Evolutionary conservation across 345 rosid species (phyloP), one percentile per base, ranked within the genome.

Genomic region (Pugionium cornutum): DNA sequence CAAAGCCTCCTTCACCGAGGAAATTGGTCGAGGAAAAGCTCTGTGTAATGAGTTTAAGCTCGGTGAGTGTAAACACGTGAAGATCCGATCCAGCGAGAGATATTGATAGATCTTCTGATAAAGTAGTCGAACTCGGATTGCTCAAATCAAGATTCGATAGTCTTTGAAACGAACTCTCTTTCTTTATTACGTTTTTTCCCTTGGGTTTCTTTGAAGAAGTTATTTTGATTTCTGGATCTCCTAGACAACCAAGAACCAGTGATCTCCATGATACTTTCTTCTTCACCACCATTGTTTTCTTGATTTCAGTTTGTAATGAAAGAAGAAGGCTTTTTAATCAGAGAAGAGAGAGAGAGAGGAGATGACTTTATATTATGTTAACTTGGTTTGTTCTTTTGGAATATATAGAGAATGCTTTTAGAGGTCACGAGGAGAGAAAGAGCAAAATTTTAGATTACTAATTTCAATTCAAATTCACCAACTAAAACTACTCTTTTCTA

Each of bases 1-100:
- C 98, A 26, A 91, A 91, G 66, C 98, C 98, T 31, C 98, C 98
- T 75, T 87, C 95, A 0, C 98, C 98, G 0, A 91, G 67, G 49
- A 91, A 87, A 68, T 84, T 91, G 6, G 80, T 73, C 0, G 90
- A 74, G 0, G 98, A 83, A 55, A 85, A 91, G 80, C 75, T 77
- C 63, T 91, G 95, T 0, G 98, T 91, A 58, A 85, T 82, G 69
- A 89, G 66, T 76, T 83, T 91, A 45, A 91, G 82, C 85, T 91
- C 98, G 2, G 77, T 78, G 4, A 77, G 76, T 7, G 86, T 84
- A 37, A 91, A 91, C 0, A 50, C 74, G n/a, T 87, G 92, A 57
- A 91, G 86, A 40, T 91, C 83, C 0, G 98, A 85, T 30, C 96
- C 95, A 1, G 89, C 96, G 3, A 91, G 80, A 49, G 98, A 91